These are phyloP conservation scores for Lizonia empirigonia DNA, from an alignment of 2,329 filamentous ascomycete species.

Conservation along the genomic window DNA sequence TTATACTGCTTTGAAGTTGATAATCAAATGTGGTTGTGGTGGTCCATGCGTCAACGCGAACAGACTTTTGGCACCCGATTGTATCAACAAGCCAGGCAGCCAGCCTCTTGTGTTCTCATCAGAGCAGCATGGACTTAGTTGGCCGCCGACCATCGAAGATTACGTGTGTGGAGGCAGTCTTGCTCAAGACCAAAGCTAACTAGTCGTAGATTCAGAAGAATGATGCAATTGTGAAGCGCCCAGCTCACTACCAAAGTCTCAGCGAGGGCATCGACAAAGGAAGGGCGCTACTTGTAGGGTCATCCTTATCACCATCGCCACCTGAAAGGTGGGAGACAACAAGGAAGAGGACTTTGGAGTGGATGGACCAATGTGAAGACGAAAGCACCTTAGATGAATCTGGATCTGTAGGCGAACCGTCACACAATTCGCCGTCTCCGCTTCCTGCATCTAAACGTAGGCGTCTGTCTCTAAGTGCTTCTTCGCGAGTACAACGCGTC, in stretches of 20 bases:
- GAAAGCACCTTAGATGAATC: neutral
- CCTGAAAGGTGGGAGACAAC: neutral
- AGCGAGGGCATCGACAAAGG: neutral
- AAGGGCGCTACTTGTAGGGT: neutral
- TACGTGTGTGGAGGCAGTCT: neutral
- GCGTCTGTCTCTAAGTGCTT: neutral
- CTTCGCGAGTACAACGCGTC: neutral
- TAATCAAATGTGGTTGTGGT: no score
- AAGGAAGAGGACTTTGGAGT: neutral
- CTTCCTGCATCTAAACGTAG: neutral
- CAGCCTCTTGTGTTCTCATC: slow-evolving; percentile 2
- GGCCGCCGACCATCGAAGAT: neutral
- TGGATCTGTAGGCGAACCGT: neutral
- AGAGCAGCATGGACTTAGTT: neutral
- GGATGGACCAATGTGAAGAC: neutral
- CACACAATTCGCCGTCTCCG: neutral
- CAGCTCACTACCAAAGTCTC: neutral
- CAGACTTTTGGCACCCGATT: no score
- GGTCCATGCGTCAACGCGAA: no score
- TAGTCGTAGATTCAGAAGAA: neutral
- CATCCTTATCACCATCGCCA: neutral
- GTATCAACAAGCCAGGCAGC: neutral
- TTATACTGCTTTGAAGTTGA: no score
- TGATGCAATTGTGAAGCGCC: neutral
- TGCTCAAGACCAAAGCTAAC: neutral